These are phyloP conservation scores for Xylaria sp. DNA, from an alignment of 495 filamentous ascomycete genomes.

Conservation along the genomic window DNA sequence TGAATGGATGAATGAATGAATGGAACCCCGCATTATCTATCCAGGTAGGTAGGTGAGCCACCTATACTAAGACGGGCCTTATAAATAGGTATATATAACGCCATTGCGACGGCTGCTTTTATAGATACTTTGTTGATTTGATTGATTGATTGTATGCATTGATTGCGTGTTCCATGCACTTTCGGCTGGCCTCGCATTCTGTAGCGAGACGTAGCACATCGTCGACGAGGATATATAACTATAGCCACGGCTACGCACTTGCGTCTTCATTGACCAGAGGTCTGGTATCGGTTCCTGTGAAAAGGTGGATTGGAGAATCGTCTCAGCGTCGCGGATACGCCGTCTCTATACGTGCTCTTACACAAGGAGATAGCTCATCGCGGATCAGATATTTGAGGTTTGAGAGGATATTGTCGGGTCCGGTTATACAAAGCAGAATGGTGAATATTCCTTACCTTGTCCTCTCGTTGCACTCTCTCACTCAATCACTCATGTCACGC, in stretches of 20 bases:
- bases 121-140: neutral
- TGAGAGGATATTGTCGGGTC: neutral
- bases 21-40: conserved; percentile 6
- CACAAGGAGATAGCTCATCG: neutral
- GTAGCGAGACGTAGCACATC: neutral
- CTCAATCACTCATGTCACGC: neutral
- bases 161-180: conserved; percentile 1
- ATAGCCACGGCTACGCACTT: no score
- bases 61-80: no score
- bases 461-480: neutral
- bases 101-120: neutral
- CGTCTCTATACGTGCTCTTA: neutral
- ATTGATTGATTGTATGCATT: no score
- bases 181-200: neutral
- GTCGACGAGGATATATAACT: neutral
- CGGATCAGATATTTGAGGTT: neutral
- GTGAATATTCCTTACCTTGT: neutral
- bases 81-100: neutral
- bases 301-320: neutral
- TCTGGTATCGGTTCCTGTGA: neutral
- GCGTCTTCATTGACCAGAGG: neutral
- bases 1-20: no score
- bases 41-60: no score
- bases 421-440: conserved; percentile 20
- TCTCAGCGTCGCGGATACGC: neutral